These are phyloP conservation scores for Ordospora colligata DNA, from an alignment of 371 early-diverging fungal species.

Conservation along the genomic window DNA sequence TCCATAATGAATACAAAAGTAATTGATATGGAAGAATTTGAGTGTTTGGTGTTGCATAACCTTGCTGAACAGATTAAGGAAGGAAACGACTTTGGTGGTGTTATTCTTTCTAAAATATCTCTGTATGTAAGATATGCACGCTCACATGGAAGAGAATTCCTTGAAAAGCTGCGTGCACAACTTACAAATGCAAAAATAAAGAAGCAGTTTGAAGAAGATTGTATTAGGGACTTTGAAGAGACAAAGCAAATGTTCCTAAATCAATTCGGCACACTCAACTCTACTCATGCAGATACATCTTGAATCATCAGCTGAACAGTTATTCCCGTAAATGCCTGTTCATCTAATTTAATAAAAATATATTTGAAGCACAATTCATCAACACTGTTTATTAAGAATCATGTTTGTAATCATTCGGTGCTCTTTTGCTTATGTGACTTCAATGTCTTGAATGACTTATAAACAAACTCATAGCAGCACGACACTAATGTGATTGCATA, in stretches of 20 bases:
- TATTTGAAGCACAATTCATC: too few relatives aligned
- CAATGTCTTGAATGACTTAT: background rate
- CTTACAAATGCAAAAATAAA: constrained; percentile 16
- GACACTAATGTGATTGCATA: background rate
- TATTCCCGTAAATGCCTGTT: too few relatives aligned
- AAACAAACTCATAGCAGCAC: constrained; percentile 12
- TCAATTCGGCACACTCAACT: background rate
- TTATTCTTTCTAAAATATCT: constrained; percentile 31
- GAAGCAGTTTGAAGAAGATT: constrained; percentile 33
- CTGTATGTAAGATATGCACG: constrained; percentile 31
- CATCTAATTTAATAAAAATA: too few relatives aligned
- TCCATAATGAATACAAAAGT: constrained; percentile 8
- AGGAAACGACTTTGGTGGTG: constrained; percentile 40
- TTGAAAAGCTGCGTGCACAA: constrained; percentile 18
- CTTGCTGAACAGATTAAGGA: constrained; percentile 47
- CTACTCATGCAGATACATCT: too few relatives aligned
- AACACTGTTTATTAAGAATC: too few relatives aligned
- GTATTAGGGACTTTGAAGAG: constrained; percentile 21
- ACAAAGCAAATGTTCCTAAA: constrained; percentile 13
- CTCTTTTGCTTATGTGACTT: background rate
- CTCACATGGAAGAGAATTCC: constrained; percentile 12
- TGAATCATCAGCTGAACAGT: too few relatives aligned
- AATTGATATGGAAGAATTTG: constrained; percentile 40
- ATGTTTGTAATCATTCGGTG: too few relatives aligned
- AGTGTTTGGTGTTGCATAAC: constrained; percentile 37